These are phyloP conservation scores for Gloeopeniophorella convolvens DNA, from an alignment of 768 basidiomycete genomes.

Conservation along the genomic window DNA sequence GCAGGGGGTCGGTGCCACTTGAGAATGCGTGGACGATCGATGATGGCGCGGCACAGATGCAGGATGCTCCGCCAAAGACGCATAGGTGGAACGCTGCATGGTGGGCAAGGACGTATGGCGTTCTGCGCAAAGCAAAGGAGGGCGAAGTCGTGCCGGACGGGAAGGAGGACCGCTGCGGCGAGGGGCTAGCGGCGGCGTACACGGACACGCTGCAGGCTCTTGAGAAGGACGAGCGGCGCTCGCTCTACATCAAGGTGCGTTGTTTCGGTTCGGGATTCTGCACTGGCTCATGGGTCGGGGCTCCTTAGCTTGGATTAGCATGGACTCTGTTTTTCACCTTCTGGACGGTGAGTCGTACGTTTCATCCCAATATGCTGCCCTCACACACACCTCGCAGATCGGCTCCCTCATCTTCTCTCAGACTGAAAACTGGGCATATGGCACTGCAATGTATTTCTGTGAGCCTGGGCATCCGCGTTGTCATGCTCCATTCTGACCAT, in stretches of 20 bases:
- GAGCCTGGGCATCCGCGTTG: no score
- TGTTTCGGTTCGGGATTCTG: background rate
- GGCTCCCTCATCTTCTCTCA: conserved; percentile 60
- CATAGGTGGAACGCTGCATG: background rate
- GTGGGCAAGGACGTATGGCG: conserved; percentile 6
- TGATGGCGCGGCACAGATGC: background rate
- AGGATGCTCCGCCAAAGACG: background rate
- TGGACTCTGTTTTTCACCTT: conserved; percentile 63
- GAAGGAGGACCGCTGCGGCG: background rate
- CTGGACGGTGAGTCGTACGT: conserved; percentile 51
- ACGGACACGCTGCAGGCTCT: conserved; percentile 20
- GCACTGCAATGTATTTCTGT: conserved; percentile 69
- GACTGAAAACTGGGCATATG: conserved; percentile 69
- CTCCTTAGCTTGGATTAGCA: conserved; percentile 38
- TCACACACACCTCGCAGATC: conserved; percentile 33
- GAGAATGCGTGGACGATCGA: conserved; percentile 13
- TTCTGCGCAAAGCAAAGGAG: background rate
- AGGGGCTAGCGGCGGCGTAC: conserved; percentile 17
- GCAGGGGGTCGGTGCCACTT: conserved; percentile 1
- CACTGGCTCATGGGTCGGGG: background rate
- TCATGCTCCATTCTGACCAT: no score
- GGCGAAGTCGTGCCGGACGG: background rate
- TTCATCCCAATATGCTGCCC: background rate
- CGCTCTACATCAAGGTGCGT: conserved; percentile 49
- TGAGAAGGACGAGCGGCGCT: conserved; percentile 40